phyloP scores from a whole-genome alignment of 202 grass and related monocot species.

The Hordeum pubiflorum region DNA sequence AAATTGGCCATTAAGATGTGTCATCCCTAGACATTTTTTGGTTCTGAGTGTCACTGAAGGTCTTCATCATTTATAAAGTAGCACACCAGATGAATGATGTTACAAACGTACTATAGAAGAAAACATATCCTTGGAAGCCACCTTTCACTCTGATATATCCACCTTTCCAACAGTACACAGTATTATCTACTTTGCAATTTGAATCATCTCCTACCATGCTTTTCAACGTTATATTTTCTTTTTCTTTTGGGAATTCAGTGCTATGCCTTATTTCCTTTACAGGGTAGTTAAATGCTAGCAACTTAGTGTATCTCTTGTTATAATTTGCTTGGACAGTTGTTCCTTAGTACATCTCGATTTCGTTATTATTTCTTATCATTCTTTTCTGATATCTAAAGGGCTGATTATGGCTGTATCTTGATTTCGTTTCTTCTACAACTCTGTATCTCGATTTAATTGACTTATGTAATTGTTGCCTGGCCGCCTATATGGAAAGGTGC shows the following conservation, averaged over 20 bases:
- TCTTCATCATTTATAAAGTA: conserved; percentile 14
- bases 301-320: neutral
- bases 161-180: neutral
- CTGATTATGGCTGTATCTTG: neutral
- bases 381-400: neutral
- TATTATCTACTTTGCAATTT: neutral
- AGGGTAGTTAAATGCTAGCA: neutral
- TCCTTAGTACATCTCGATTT: neutral
- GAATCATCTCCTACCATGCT: neutral
- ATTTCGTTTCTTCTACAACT: neutral
- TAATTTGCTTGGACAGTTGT: neutral
- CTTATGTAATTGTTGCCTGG: neutral
- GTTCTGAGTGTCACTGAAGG: neutral
- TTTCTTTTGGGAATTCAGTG: neutral
- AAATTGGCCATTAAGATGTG: neutral
- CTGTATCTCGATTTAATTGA: neutral
- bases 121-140: neutral
- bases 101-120: neutral
- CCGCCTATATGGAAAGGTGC: neutral
- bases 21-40: neutral
- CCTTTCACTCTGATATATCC: neutral
- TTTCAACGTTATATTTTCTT: neutral
- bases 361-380: neutral
- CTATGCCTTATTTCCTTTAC: neutral
- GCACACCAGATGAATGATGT: neutral